These are phyloP conservation scores for Mycena citricolor DNA, from an alignment of 1,284 basidiomycete species.

Conservation along the genomic window DNA sequence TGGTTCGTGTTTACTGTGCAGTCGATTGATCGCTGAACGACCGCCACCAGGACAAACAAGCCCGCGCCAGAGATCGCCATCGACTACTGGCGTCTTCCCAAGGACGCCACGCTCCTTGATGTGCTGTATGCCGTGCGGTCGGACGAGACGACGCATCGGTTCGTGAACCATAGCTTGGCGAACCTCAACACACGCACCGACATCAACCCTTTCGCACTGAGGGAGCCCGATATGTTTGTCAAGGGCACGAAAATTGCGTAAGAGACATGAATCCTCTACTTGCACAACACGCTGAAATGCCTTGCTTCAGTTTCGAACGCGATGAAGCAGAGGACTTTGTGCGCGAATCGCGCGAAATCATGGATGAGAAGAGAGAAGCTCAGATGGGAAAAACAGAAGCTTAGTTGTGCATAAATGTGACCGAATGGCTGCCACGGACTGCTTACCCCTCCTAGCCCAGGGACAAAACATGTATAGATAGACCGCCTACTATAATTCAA, in stretches of 20 bases:
- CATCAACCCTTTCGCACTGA: constrained; percentile 88
- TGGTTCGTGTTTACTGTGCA: constrained; percentile 50
- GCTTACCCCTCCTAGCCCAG: no score
- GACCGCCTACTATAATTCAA: no score
- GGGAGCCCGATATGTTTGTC: constrained; percentile 83
- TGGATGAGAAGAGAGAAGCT: constrained; percentile 29
- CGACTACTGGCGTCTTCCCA: constrained; percentile 87
- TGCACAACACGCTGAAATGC: constrained; percentile 25
- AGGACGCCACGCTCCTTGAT: constrained; percentile 79
- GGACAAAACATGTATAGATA: no score
- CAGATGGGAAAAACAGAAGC: no score
- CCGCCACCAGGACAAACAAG: constrained; percentile 45
- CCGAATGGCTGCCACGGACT: no score
- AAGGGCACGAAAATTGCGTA: constrained; percentile 78
- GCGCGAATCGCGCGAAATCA: constrained; percentile 50
- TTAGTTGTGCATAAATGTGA: no score
- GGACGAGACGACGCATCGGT: constrained; percentile 93
- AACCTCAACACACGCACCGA: constrained; percentile 77
- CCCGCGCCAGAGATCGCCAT: constrained; percentile 89
- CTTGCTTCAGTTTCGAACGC: constrained; percentile 71
- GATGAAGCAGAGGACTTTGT: constrained; percentile 71
- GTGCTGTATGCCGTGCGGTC: constrained; percentile 88
- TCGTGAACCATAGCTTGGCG: constrained; percentile 90
- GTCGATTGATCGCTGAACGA: constrained; percentile 4
- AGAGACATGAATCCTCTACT: no score